A percentile compares a stretch with the other conserved stretches of the same genome.
Conservation (phyloP, 1,284 basidiomycete genomes). For the Apiotrichum siamense region DNA sequence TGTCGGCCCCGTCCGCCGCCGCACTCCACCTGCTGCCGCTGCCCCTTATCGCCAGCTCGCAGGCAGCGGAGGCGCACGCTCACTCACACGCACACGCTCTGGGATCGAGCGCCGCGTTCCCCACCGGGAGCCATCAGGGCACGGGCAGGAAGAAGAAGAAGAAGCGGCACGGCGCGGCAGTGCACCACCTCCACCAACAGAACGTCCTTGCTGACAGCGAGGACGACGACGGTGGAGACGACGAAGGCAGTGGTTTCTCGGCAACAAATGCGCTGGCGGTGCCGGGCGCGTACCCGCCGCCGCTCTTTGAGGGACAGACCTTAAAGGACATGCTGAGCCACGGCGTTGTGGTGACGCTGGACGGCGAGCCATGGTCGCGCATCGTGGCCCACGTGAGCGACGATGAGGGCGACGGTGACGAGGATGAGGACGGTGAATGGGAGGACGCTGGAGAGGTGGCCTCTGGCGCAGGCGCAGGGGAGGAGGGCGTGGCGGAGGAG, state of each 20-base stretch:
- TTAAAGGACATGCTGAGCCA: slow-evolving; percentile 47
- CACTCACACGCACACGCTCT: not conserved
- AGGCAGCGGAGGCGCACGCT: not conserved
- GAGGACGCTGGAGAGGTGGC: too few relatives aligned
- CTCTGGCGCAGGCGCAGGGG: too few relatives aligned
- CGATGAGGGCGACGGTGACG: slow-evolving; percentile 26
- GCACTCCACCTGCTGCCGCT: too few relatives aligned
- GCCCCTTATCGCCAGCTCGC: too few relatives aligned
- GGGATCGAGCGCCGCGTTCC: too few relatives aligned
- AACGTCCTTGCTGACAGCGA: too few relatives aligned
- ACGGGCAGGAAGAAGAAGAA: slow-evolving; percentile 17
- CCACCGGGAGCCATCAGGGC: not conserved
- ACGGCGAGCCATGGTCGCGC: slow-evolving; percentile 45
- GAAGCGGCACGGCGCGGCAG: slow-evolving; percentile 4
- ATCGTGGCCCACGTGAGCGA: slow-evolving; percentile 47
- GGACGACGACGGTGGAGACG: slow-evolving; percentile 40
- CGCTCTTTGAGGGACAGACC: slow-evolving; percentile 19
- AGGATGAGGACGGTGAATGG: slow-evolving; percentile 17
- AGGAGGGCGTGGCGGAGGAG: too few relatives aligned
- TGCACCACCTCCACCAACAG: too few relatives aligned
- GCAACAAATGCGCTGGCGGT: not conserved
- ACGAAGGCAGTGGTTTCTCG: slow-evolving; percentile 13
- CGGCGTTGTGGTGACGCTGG: slow-evolving; percentile 45
- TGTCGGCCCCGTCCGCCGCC: too few relatives aligned
- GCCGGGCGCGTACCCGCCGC: slow-evolving; percentile 9